A percentile compares a stretch with the other conserved stretches of the same genome.
These are phyloP conservation scores for Macadamia tetraphylla DNA, from an alignment of 164 flowering plant species.

Conservation along the genomic window DNA sequence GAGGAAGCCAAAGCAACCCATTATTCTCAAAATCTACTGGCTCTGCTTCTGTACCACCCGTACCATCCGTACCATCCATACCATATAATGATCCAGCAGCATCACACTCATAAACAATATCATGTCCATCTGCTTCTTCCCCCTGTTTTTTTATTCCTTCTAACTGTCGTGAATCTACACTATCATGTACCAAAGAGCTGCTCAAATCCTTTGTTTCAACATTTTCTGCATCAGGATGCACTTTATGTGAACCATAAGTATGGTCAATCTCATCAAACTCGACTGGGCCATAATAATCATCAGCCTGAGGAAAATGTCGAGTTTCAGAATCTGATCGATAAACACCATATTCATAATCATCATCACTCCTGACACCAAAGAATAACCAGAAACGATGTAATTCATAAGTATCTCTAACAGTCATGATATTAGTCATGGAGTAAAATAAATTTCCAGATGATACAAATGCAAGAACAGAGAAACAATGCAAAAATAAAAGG, in stretches of 20 bases:
- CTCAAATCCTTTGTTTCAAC: slow-evolving; percentile 32
- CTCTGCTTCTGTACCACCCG: slow-evolving; percentile 45
- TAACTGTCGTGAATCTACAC: slow-evolving; percentile 26
- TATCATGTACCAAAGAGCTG: slow-evolving; percentile 33
- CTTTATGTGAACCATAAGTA: slow-evolving; percentile 40
- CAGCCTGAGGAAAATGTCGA: slow-evolving; percentile 35
- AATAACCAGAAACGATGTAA: slow-evolving; percentile 6
- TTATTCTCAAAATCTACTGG: slow-evolving; percentile 96
- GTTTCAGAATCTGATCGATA: slow-evolving; percentile 48
- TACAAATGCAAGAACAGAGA: not conserved
- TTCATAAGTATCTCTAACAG: not conserved
- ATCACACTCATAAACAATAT: slow-evolving; percentile 39
- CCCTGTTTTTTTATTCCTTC: slow-evolving; percentile 23
- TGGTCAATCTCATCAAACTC: slow-evolving; percentile 45
- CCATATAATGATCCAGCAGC: slow-evolving; percentile 45
- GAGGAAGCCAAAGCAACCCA: slow-evolving; percentile 94
- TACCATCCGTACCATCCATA: slow-evolving; percentile 36
- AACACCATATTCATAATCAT: slow-evolving; percentile 52
- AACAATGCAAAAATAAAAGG: no score
- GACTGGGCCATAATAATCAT: slow-evolving; percentile 43
- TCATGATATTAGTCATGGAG: not conserved
- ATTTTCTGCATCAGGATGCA: slow-evolving; percentile 43
- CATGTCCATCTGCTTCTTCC: slow-evolving; percentile 31
- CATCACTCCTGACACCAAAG: slow-evolving; percentile 57
- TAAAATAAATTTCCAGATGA: not conserved